Conservation (phyloP, 257 asterid genomes). For the Nicotiana obtusifolia region DNA sequence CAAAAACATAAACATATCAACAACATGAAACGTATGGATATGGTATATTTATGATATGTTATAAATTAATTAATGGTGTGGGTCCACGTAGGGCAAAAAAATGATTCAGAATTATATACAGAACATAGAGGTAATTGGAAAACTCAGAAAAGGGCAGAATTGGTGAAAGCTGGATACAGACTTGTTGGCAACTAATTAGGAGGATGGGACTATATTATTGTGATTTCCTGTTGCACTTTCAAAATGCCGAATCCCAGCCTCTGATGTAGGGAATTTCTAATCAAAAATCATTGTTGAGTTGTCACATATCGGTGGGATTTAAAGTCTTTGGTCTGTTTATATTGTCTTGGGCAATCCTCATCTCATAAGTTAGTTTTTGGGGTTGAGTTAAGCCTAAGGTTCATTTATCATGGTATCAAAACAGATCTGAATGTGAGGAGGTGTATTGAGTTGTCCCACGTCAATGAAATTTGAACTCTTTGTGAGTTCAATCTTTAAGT, state of each 20-base stretch:
- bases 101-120: neutral
- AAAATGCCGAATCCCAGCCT: constrained; percentile 8
- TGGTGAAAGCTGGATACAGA: neutral
- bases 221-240: neutral
- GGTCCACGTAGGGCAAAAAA: neutral
- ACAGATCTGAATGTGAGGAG: too few relatives aligned
- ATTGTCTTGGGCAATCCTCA: too few relatives aligned
- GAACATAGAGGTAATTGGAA: neutral
- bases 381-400: too few relatives aligned
- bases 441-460: too few relatives aligned
- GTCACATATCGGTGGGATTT: too few relatives aligned
- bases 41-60: neutral
- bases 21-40: neutral
- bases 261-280: too few relatives aligned
- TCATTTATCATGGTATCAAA: too few relatives aligned
- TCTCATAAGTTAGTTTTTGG: too few relatives aligned
- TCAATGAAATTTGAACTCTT: too few relatives aligned
- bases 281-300: too few relatives aligned
- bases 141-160: neutral
- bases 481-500: too few relatives aligned
- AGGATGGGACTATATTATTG: neutral
- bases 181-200: constrained; percentile 8
- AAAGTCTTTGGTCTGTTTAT: too few relatives aligned
- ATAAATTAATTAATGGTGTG: neutral
- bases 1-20: neutral